Base-by-base conservation (phyloP, 192 early-diverging fungal species). In the Podila epicladia region DNA sequence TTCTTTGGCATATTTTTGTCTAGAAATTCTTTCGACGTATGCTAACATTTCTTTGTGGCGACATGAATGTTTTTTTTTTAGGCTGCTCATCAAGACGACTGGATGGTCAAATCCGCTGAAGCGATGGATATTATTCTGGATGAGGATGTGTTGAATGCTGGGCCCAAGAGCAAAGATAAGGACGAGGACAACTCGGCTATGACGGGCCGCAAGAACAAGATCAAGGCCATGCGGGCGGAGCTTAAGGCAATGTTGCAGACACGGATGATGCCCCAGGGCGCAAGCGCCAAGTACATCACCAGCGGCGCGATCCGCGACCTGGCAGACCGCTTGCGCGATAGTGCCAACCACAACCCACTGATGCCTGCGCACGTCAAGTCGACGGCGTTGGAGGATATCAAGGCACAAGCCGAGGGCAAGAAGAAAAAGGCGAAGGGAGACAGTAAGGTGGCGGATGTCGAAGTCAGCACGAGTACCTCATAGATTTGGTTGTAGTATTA, bases 211-310 rank as follows among this genome's bases (percentile, higher is more conserved):
- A 78, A 84, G 68, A 66, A 84, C 29, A 85, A 86, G 71, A 82
- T 87, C 58, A 78, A 77, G 66, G 67, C 69, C 13, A 67, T 87
- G 82, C 82, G 85, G 9, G 57, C 62, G 4, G 73, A 90, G 64
- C 75, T 90, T 24, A 85, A 82, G 38, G 64, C 74, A 7, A 58
- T 90, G 73, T 60, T 89, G 11, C 77, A 82, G 33, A 75, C 84
- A 37, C 76, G 83, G 15, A 67, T 89, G 62, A 64, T 90, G 58
- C 87, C 87, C 15, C 73, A 75, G 53, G 89, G 89, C 49, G 78
- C 82, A 0, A 89, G 88, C 29, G 85, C 80, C 9, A 90, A 89
- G 53, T 94, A 92, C 64, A 82, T 93, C 32, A 91, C 93, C 3
- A 84, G 91, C 67, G 86, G 89, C 35, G 75, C 84, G 20, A 87